A percentile compares a stretch with the other conserved stretches of the same genome.
These are phyloP conservation scores for Didymella sp. DNA, from an alignment of 2,329 filamentous ascomycete genomes.

Conservation along the genomic window DNA sequence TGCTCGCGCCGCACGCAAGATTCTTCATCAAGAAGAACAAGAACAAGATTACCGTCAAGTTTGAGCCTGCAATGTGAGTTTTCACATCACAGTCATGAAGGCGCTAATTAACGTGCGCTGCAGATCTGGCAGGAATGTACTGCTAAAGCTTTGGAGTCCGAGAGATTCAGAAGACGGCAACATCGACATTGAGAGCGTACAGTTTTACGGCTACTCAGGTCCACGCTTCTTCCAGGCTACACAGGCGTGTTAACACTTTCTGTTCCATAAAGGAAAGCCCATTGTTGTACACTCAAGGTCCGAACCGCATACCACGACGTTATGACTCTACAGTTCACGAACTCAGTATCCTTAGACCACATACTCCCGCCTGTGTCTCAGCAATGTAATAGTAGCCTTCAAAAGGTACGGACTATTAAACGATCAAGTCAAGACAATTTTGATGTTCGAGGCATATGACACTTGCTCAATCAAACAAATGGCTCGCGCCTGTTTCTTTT, in stretches of 20 bases:
- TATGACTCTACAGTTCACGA: conserved; percentile 3
- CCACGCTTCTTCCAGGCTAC: conserved; percentile 81
- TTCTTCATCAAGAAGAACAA: conserved; percentile 86
- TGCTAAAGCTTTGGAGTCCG: conserved; percentile 90
- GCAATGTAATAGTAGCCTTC: neutral
- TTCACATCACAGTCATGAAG: fast-evolving
- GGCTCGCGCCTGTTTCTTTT: conserved; percentile 11
- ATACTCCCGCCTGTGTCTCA: neutral
- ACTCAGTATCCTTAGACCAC: neutral
- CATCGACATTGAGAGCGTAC: conserved; percentile 88
- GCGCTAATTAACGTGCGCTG: neutral
- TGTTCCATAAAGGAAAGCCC: neutral
- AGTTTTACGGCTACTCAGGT: conserved; percentile 83
- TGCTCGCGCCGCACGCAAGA: conserved; percentile 75
- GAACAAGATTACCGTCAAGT: conserved; percentile 84
- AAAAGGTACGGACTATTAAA: neutral
- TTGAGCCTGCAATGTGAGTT: conserved; percentile 75
- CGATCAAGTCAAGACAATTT: neutral
- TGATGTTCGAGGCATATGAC: neutral
- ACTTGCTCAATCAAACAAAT: neutral
- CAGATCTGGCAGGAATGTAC: conserved; percentile 77
- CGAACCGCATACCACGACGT: neutral
- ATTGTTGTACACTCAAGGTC: neutral
- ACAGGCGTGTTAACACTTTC: conserved; percentile 50
- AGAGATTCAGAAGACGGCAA: conserved; percentile 68